Evolutionary conservation across 23 red algal species (phyloP), one percentile per base, ranked within the genome.

Genomic region (Gracilaria caudata): DNA sequence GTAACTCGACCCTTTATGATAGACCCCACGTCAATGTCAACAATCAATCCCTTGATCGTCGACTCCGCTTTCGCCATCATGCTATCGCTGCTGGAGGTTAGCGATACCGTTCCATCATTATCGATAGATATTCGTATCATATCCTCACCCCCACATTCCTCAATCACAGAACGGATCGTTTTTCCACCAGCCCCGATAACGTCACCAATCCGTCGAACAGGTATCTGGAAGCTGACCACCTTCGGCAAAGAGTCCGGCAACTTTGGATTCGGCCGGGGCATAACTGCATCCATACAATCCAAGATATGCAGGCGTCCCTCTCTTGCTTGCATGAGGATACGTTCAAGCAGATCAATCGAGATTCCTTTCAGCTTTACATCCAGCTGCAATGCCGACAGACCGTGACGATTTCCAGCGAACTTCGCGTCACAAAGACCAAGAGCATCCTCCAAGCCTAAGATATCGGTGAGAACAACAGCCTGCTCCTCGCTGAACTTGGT

Each of bases 291-390:
- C 96, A 98, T 98, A 23, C 49, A 57, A 64, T 92, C 87, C 36
- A 98, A 83, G n/a, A 98, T 81, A 43, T 89, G 77, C 34, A 86
- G 17, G 6, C 96, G 66, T 13, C 75, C 96, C 8, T 86, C 63
- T 55, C 38, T 89, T 35, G 96, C 96, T 58, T 85, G 96, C 57
- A 58, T 37, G 1, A 98, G 49, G 32, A 93, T 88, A 34, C 85
- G 39, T 30, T 78, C 43, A 76, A 98, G 70, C 37, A 98, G n/a
- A 24, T 86, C 85, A 49, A 76, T 66, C 33, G 88, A 92, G 29
- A 98, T 91, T n/a, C 96, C 96, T 43, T 94, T 84, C 61, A 98
- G 43, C 58, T 98, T 98, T 26, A 98, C 87, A 73, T 98, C 96
- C 92, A 98, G 94, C 76, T 98, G 96, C 73, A 98, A 77, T 34